Evolutionary conservation across 2,329 filamentous ascomycete species (phyloP), one percentile per base, ranked within the genome.

Genomic region (Didymella pinodella): DNA sequence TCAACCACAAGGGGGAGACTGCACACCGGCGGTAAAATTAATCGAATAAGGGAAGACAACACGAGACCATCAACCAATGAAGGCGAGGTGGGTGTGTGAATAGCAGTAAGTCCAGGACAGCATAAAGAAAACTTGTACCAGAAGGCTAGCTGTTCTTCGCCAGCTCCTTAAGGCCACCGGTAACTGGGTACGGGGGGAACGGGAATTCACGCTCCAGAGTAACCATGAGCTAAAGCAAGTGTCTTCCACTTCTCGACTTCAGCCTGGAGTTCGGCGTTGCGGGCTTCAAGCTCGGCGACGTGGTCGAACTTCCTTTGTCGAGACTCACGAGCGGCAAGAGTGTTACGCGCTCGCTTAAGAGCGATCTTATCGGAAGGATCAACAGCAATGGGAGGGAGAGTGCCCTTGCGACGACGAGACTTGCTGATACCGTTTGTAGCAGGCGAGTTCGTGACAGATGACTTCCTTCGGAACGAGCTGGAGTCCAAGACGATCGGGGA

Each of bases 261-360:
- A 40, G 84, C 82, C 76, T 88, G 84, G 28, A 94, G 80, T 74
- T 90, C 87, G 18, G 82, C 83, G 70, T 96, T 93, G 70, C 86
- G 83, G 38, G 85, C 84, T 81, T 96, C 90, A 45, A 97, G 83
- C 57, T 88, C 86, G 55, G 91, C 88, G 61, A 94, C 83, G 67
- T 89, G 86, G 75, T 90, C 84, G 57, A 91, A 88, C 82, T 97
- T 97, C 66, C 92, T 89, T 72, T 92, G 89, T 51, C 94, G 89
- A 59, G 93, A 97, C 81, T 97, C 97, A 66, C 94, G 92, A 70
- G 94, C 94, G 18, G 94, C 94, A 76, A 96, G 86, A 8, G 93
- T 96, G 78, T 97, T 98, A 67, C 93, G 90, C 49, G 93, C 93
- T 76, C 94, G 91, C 88, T 97, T 97, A 84, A 93, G 86, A 20